Evolutionary conservation across 257 asterid species (phyloP), one percentile per base, ranked within the genome.

Genomic region (Solanum tacnaense): DNA sequence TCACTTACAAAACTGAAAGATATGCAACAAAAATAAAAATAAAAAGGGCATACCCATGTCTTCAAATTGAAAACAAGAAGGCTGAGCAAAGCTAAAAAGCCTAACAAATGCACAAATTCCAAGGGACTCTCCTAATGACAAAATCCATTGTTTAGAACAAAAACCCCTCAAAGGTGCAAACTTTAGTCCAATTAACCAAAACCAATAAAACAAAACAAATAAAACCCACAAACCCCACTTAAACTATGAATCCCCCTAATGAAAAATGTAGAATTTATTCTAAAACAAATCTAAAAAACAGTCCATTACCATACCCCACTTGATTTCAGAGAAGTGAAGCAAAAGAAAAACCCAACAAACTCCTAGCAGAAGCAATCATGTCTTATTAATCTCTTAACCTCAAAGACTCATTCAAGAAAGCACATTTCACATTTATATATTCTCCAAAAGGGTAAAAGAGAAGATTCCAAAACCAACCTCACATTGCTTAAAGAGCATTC

Each of bases 341-440:
- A 81, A 90, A 91, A 90, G 91, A 86, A 88, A 90, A 90, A 88
- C 86, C 91, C 89, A 91, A 86, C 87, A 93, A 90, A 89, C 62
- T 84, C 88, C 90, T 60, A 86, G 89, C 18, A 78, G 62, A 90
- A 89, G 91, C 88, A 95, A 93, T 92, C 92, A 92, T 93, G 87
- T 93, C 90, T 91, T 78, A 1, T 10, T 92, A 87, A 65, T 91
- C 94, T 88, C 93, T 88, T 89, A 86, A 90, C 90, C 95, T 92
- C 93, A 90, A 93, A 91, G 90, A 76, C 91, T 90, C 88, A 89
- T 83, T 89, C 86, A 87, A 88, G 85, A 91, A 86, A 89, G 89
- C 94, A 91, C 94, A 93, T 91, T 91, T 91, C 92, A 92, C 92
- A 93, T 92, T 93, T 89, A 91, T 78, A 84, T 70, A 67, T 86